Base-by-base conservation (phyloP, 306 rosid species). In the Vigna hirtella region DNA sequence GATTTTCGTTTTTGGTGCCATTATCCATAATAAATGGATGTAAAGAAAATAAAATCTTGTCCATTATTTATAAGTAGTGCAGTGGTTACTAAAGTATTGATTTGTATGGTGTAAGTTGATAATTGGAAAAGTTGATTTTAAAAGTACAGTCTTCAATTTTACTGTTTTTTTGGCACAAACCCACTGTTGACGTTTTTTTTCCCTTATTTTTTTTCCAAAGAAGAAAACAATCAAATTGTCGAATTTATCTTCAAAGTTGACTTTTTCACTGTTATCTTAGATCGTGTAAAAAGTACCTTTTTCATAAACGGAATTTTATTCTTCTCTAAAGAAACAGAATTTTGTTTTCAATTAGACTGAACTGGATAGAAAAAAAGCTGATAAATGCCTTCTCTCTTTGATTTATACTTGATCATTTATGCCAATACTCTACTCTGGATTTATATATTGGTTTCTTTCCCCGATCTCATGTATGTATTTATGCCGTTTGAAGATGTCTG, bases 401-500 rank as follows among this genome's bases (percentile, higher is more conserved):
- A 42, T 36, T 71, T 65, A 79, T 22, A 10, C 16, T 42, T 57
- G 70, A 48, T 56, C 58, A 50, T 65, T 36, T 51, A 66, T 48
- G 16, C 65, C 45, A 20, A 76, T 55, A 30, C 73, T 56, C 77
- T 40, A 42, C 63, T 73, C 70, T 66, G 43, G 9, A 62, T 72
- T 63, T 65, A 34, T 68, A 43, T 20, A 28, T 75, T 76, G 15
- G 68, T 71, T 67, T 38, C 52, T 70, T 76, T 17, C 76, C 79
- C 61, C 28, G 65, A 76, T 83, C 81, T 65, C 45, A 57, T 61
- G 20, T 66, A 8, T 66, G 50, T 79, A 66, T 43, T 45, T 76
- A 47, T 61, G 71, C 51, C 71, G 18, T 67, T 80, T 56, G 87
- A 85, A 96, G 99, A 81, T 79, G 85, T 88, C 96, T 78, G 99